Base-by-base conservation (phyloP, 1,284 basidiomycete genomes). In the Apiotrichum porosum region DNA sequence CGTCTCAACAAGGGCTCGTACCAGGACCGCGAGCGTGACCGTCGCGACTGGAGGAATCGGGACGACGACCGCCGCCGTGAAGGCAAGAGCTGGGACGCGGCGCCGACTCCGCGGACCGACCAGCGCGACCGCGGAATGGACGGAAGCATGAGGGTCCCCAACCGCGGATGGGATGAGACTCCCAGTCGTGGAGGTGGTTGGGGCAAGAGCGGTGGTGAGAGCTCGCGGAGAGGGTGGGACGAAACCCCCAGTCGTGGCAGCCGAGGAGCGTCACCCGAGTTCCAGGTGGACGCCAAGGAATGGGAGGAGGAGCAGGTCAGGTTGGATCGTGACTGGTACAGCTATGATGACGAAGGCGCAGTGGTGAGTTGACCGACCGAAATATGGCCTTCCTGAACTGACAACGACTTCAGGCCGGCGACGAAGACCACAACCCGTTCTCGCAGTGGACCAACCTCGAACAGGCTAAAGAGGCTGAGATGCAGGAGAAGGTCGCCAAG, bases 261-360 rank as follows among this genome's bases (percentile, higher is more conserved):
- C 51, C 47, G 61, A 3, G 58, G 55, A 1, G 58, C 51, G 1
- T 82, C 83, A 76, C 35, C 71, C 79, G 63, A 58, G 22, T 49
- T 68, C 23, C 60, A 62, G 14, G 56, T 75, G 15, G 64, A 74
- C 63, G 78, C 80, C 28, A 78, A 86, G 46, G 92, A 93, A 61
- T 97, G 91, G 91, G 92, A 94, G 67, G 91, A 95, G 60, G 92
- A 95, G 68, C 89, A 94, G 68, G 79, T 90, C 9, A 79, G 80
- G 38, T 67, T 95, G 61, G 92, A 97, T 68, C 78, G 92, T 15
- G 90, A 94, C 67, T 97, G 92, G 92, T 97, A 97, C 66, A 86
- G 82, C 52, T 82, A 83, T 34, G 88, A 88, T 30, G 90, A 94
- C 64, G 89, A 90, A 54, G 86, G 87, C 18, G 84, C 81, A 2